Evolutionary conservation across 2,329 filamentous ascomycete species (phyloP), one percentile per base, ranked within the genome.

Genomic region (Parastagonospora nodorum): DNA sequence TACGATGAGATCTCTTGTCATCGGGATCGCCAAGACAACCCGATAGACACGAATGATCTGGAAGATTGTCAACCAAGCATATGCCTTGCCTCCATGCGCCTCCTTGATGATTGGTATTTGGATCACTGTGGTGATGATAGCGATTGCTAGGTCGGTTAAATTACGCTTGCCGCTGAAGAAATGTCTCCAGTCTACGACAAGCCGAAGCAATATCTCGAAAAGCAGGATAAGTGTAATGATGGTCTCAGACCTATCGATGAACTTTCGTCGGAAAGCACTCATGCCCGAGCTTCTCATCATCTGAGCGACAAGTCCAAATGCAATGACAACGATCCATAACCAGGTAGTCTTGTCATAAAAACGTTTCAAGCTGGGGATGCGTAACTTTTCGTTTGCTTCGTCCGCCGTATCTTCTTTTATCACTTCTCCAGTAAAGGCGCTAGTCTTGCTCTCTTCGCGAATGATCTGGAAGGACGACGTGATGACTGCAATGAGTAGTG

Each of bases 401-500:
- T 67, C 64, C 3, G 40, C 16, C 9, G 63, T 54, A 35, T 78
- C 76, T 29, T 76, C 74, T 24, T 76, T 63, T 31, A 77, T 68
- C 33, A 90, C 83, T 50, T 91, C 84, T 10, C 86, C 85, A 4
- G 92, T 92, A 73, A 99, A 99, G 2, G 95, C 94, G 76, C 92
- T 97, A 29, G 88, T 87, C 73, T 89, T 92, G 75, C 91, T 96
- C 72, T 99, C 94, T 77, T 99, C 95, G 57, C 94, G 86, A 63
- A 99, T 99, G 59, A 99, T 90, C 71, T 99, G 94, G 68, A 99
- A 99, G 1, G 93, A 97, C 5, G 94, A 96, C 0, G 94, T 99
- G 69, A 99, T 99, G 65, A 99, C 94, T 2, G 94, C 94, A 67
- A 99, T 96, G 40, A 88, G 75, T 75, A 99, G 84, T 72, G 97